A percentile compares a stretch with the other conserved stretches of the same genome.
phyloP scores from a whole-genome alignment of 441 rosid species.

The Erodium chrysanthum region DNA sequence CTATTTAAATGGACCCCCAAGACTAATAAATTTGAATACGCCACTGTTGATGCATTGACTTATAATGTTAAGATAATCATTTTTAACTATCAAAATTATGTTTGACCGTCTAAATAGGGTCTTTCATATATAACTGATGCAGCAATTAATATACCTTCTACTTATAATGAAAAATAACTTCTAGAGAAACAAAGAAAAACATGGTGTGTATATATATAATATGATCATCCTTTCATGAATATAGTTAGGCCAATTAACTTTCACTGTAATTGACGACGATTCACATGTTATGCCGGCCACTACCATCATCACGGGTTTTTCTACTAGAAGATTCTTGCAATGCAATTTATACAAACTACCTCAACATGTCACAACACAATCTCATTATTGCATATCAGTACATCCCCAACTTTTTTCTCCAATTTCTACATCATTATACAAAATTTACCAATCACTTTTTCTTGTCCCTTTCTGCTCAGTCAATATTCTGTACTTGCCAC shows the following conservation, averaged over 20 bases:
- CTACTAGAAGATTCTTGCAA: not conserved
- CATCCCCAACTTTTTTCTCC: not conserved
- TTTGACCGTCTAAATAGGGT: no score
- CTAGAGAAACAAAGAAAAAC: not conserved
- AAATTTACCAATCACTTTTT: not conserved
- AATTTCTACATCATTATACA: not conserved
- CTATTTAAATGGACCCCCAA: no score
- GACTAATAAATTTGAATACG: not conserved
- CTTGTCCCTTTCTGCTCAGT: not conserved
- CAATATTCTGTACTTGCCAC: not conserved
- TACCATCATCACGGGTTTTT: not conserved
- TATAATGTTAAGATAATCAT: not conserved
- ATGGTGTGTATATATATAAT: no score
- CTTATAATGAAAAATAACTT: not conserved
- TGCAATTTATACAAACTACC: not conserved
- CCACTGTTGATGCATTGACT: not conserved
- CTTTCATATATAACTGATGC: not conserved
- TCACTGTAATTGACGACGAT: not conserved
- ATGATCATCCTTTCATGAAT: not conserved
- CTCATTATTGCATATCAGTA: not conserved
- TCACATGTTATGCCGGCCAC: not conserved
- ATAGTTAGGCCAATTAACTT: not conserved
- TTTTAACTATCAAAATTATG: not conserved
- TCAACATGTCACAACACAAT: not conserved
- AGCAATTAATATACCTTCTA: not conserved